Conservation (phyloP, 2,329 filamentous ascomycete genomes). For the Fusarium sp. region DNA sequence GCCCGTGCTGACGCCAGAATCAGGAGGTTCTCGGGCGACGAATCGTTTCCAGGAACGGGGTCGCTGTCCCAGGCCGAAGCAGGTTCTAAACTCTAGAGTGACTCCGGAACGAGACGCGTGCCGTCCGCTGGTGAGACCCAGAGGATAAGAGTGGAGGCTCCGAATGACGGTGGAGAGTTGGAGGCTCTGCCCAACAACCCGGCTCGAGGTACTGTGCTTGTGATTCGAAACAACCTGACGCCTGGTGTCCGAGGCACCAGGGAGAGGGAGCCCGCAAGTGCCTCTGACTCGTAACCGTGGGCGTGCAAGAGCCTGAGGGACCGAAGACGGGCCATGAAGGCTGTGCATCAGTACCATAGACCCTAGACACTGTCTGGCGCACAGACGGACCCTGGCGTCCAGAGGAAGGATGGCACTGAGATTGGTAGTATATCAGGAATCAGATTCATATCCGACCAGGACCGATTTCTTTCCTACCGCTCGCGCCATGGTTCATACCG, state of each 20-base stretch:
- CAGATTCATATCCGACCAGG: not conserved
- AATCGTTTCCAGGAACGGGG: slow-evolving; percentile 62
- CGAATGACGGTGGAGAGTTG: not conserved
- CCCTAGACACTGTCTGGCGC: slow-evolving; percentile 25
- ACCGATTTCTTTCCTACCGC: not conserved
- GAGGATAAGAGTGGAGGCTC: slow-evolving; percentile 4
- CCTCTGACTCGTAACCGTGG: not conserved
- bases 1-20: slow-evolving; percentile 34
- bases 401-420: not conserved
- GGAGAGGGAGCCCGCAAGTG: not conserved
- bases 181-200: not conserved
- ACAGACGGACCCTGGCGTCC: slow-evolving; percentile 17
- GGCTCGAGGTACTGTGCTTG: slow-evolving; percentile 6
- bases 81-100: slow-evolving; percentile 49
- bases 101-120: slow-evolving; percentile 6
- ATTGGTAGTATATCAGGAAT: not conserved
- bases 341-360: slow-evolving; percentile 20
- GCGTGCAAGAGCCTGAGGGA: not conserved
- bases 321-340: slow-evolving; percentile 14
- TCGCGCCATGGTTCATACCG: not conserved
- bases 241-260: not conserved
- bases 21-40: slow-evolving; percentile 67
- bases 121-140: slow-evolving; percentile 5
- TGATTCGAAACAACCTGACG: not conserved
- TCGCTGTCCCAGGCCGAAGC: slow-evolving; percentile 48